Base-by-base conservation (phyloP, 1,284 basidiomycete genomes). In the Takashimella tepidaria region DNA sequence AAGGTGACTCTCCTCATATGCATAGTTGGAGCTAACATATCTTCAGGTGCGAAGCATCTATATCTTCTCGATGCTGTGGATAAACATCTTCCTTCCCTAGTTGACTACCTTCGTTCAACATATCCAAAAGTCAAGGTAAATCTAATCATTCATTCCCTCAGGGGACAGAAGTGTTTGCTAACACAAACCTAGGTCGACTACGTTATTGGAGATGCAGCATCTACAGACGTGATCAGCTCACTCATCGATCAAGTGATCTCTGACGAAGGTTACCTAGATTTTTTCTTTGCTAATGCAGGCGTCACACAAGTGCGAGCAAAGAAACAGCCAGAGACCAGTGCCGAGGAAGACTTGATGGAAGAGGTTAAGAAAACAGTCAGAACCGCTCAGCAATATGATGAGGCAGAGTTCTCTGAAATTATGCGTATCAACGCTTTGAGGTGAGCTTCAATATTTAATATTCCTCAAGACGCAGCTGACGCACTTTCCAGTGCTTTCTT, bases 241-340 rank as follows among this genome's bases (percentile, higher is more conserved):
- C 69, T 92, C 2, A 89, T 91, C 73, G 77, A 86, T 55, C 83
- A 79, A 57, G 88, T 87, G 1, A 63, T 92, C 16, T 71, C 81
- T 41, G 91, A 96, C 59, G 85, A 92, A 66, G 90, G 90, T 2
- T 81, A 84, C 46, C 79, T 96, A 16, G 93, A 97, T 64, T 85
- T 95, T 60, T 96, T 93, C 79, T 96, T 92, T 69, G 92, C 92
- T 40, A 96, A 97, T 68, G 91, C 89, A 63, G 62, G 82, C 63
- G 21, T 62, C 26, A 31, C 47, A 43, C 50, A 54, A 46, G 51
- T 63, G 50, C 43, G 51, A 46, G 48, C 60, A 0, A 45, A 48
- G 24, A 49, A 54, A 31, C 49, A 49, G 20, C 41, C 37, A 21
- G 49, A 42, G 8, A n/a, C 42, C 19, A 37, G 21, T 31, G 46